phyloP scores from a whole-genome alignment of 768 basidiomycete genomes.

The Pleurotus giganteus region DNA sequence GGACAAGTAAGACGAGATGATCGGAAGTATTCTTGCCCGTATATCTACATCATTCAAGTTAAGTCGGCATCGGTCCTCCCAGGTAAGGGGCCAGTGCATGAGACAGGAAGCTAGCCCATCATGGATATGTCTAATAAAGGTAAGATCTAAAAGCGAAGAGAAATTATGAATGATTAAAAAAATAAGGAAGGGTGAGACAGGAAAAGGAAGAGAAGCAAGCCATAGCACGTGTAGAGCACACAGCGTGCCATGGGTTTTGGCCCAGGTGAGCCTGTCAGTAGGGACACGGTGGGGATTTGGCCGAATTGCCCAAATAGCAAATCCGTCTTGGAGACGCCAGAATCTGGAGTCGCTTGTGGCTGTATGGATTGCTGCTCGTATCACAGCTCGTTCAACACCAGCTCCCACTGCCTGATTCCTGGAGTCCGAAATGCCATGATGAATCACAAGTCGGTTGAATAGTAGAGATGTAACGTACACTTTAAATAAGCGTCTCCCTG shows the following conservation, averaged over 20 bases:
- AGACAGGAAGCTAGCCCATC: not conserved
- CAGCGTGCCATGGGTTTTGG: not conserved
- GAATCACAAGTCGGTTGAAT: not conserved
- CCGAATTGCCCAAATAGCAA: not conserved
- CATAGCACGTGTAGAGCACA: not conserved
- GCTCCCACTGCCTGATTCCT: not conserved
- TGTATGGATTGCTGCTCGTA: not conserved
- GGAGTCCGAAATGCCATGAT: not conserved
- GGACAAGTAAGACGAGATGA: no score
- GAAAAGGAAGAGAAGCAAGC: not conserved
- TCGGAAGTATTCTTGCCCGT: no score
- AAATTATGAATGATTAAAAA: not conserved
- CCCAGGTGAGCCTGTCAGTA: not conserved
- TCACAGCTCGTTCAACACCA: not conserved
- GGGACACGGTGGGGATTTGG: not conserved
- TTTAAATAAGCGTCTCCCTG: not conserved
- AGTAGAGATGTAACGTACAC: not conserved
- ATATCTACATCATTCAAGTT: not conserved
- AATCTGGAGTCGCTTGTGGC: not conserved
- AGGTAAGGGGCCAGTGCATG: not conserved
- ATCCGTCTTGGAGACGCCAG: not conserved
- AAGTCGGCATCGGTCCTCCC: not conserved
- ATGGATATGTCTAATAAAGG: not conserved
- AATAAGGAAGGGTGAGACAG: not conserved
- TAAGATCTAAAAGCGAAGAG: not conserved